Evolutionary conservation across 768 basidiomycete species (phyloP), one percentile per base, ranked within the genome.

Genomic region (Lactarius sanguifluus): DNA sequence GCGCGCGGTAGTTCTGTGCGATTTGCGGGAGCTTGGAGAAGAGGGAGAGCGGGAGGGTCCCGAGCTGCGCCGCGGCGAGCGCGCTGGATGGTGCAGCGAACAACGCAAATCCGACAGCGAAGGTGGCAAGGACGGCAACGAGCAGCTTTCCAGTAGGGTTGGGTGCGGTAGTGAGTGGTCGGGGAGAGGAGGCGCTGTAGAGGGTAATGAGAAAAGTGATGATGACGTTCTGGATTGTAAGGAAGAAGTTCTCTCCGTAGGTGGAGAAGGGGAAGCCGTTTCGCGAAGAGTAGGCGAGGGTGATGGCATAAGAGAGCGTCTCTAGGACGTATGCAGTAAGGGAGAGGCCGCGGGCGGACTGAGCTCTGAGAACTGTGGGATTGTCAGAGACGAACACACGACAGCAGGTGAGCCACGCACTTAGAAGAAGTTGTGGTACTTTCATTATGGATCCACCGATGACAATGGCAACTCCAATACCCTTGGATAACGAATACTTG

Each of bases 11-110:
- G 80, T 97, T 99, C 71, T 92, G 87, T 61, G 82, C 72, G 76
- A 98, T 98, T 72, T 98, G 97, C 6, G 97, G 97, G 56, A 97
- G 78, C 78, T 98, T 98, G 67, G 94, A 94, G 76, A 92, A 88
- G 36, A 98, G 82, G 3, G 93, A 91, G 30, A 98, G 85, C 0
- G 97, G 97, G 41, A 99, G 87, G 5, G 96, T 97, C 64, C 86
- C 79, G 15, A 94, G 78, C 76, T 98, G 95, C 41, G 96, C 83
- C 56, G 89, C 69, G 15, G 91, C 79, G 15, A 99, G 80, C 16
- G 77, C 71, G 41, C 78, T 73, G 28, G 76, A 71, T 4, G 89
- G 84, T 50, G 86, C 75, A 7, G 74, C 64, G 70, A 81, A 81
- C n/a, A 90, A 80, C 0, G 78, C 72, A 45, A 80, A 62, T 7